A percentile compares a stretch with the other conserved stretches of the same genome.
Evolutionary conservation across 2,329 filamentous ascomycete species (phyloP).

Genomic region (Diplodia scrobiculata): DNA sequence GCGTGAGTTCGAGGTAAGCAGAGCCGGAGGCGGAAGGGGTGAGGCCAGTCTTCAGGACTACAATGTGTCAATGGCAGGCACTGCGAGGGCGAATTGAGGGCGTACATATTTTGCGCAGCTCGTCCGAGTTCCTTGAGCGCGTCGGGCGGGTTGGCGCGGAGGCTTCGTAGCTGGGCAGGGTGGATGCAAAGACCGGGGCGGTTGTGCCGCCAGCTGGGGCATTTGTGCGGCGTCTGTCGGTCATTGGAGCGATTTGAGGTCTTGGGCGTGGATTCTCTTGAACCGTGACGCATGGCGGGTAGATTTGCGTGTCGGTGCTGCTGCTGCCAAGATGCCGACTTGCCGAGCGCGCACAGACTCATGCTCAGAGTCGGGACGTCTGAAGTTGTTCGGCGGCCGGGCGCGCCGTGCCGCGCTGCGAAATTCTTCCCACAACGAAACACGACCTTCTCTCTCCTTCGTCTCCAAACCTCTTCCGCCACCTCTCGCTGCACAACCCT

Average conservation of each 20-base stretch:
- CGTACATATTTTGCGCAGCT: slow-evolving; percentile 82
- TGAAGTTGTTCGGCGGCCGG: slow-evolving; percentile 3
- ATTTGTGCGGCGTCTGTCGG: slow-evolving; percentile 87
- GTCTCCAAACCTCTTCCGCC: slow-evolving; percentile 1
- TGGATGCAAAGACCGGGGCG: slow-evolving; percentile 68
- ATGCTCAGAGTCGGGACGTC: neutral
- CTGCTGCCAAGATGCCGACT: slow-evolving; percentile 16
- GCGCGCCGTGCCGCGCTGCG: neutral
- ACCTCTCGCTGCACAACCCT: neutral
- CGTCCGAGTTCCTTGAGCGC: slow-evolving; percentile 65
- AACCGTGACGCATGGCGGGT: slow-evolving; percentile 23
- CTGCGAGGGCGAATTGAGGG: neutral
- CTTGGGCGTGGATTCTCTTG: slow-evolving; percentile 7
- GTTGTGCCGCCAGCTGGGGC: slow-evolving; percentile 76
- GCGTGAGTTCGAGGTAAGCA: slow-evolving; percentile 71
- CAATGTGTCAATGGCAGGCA: slow-evolving; percentile 32
- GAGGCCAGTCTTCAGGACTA: slow-evolving; percentile 86
- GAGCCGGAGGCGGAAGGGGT: slow-evolving; percentile 93
- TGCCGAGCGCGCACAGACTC: neutral
- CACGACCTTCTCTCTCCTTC: slow-evolving; percentile 2
- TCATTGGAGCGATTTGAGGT: slow-evolving; percentile 55
- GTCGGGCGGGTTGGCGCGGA: slow-evolving; percentile 52
- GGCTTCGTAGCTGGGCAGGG: slow-evolving; percentile 52
- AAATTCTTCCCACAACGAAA: slow-evolving; percentile 15
- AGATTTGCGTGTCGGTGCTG: slow-evolving; percentile 9